Evolutionary conservation across 768 basidiomycete species (phyloP).

Genomic region (Auricularia auricula-judae): DNA sequence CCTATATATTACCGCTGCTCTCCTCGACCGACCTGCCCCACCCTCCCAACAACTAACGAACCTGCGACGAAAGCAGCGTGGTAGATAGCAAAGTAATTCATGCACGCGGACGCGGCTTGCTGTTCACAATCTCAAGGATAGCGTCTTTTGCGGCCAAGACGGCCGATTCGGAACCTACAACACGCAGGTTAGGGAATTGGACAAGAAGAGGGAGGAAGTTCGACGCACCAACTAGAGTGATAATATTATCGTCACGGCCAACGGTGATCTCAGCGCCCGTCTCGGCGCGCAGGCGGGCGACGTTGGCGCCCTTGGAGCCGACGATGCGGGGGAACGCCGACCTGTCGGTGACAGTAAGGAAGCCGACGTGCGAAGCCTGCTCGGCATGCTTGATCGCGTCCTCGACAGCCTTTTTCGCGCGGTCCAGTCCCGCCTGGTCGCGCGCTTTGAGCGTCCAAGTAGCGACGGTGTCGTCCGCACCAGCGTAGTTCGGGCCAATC

Average conservation of each 20-base stretch:
- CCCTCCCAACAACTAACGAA: neutral
- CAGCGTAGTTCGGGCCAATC: slow-evolving; percentile 65
- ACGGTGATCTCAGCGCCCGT: slow-evolving; percentile 90
- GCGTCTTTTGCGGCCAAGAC: slow-evolving; percentile 67
- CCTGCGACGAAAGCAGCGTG: neutral
- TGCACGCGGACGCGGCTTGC: neutral
- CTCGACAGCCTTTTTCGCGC: slow-evolving; percentile 54
- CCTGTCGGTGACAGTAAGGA: slow-evolving; percentile 73
- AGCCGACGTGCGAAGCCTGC: slow-evolving; percentile 68
- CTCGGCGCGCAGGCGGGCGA: slow-evolving; percentile 75
- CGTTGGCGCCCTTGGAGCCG: slow-evolving; percentile 83
- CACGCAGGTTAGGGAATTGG: slow-evolving; percentile 1
- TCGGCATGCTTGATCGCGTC: slow-evolving; percentile 65
- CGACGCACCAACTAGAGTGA: slow-evolving; percentile 72
- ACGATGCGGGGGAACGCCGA: slow-evolving; percentile 88
- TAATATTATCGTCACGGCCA: slow-evolving; percentile 76
- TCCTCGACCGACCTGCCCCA: neutral
- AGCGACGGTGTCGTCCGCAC: slow-evolving; percentile 72
- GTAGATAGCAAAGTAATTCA: neutral
- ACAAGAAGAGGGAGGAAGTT: neutral
- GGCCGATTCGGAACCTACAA: slow-evolving; percentile 53
- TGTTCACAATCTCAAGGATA: slow-evolving; percentile 40
- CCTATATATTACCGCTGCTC: slow-evolving; percentile 1
- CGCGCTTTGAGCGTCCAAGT: slow-evolving; percentile 78
- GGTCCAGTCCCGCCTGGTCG: slow-evolving; percentile 66